A percentile compares a stretch with the other conserved stretches of the same genome.
These are phyloP conservation scores for Dendrobium catenatum DNA, from an alignment of 106 monocot species.

Conservation along the genomic window DNA sequence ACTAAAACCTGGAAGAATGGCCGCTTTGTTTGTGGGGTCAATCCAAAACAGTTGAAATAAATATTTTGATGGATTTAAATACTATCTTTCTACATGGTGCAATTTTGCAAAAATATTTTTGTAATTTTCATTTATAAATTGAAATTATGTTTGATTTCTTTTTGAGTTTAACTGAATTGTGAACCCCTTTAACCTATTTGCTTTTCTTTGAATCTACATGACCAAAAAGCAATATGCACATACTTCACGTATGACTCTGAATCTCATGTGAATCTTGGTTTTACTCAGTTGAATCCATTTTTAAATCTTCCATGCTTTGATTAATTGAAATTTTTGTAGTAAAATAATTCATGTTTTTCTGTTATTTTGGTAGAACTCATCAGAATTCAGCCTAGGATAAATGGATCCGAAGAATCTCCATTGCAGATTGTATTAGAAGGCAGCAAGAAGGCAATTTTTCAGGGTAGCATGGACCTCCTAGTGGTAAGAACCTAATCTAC, in stretches of 20 bases:
- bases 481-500: conserved; percentile 34
- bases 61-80: no score
- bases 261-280: neutral
- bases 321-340: neutral
- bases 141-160: no score
- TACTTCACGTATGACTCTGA: neutral
- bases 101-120: no score
- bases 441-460: conserved; percentile 67
- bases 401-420: conserved; percentile 26
- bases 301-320: neutral
- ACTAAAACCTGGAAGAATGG: no score
- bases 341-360: neutral
- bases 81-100: no score
- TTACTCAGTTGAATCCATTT: neutral
- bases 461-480: conserved; percentile 77
- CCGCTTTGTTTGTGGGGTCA: no score
- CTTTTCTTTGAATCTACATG: neutral
- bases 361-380: conserved; percentile 40
- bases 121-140: no score
- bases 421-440: conserved; percentile 75
- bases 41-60: no score
- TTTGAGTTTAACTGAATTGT: no score
- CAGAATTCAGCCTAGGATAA: conserved; percentile 27
- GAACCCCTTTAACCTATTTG: no score
- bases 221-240: neutral